Percentiles rank a stretch among this genome's conserved stretches.
phyloP scores from a whole-genome alignment of 441 rosid species.

The Gossypium gossypioides region DNA sequence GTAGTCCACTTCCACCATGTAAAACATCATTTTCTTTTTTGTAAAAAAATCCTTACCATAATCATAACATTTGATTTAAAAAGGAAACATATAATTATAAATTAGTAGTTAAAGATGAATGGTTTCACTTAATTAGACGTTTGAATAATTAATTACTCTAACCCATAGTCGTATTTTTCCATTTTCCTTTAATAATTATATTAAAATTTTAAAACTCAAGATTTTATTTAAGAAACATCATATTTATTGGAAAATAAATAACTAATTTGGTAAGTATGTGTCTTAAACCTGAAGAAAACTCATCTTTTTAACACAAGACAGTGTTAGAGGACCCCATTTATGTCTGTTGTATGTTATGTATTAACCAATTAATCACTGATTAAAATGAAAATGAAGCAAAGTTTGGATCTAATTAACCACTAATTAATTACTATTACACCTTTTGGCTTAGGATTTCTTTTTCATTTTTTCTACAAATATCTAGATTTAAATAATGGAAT shows the following conservation, averaged over 20 bases:
- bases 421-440: neutral
- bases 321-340: conserved; percentile 24
- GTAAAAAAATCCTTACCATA: no score
- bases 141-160: neutral
- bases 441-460: no score
- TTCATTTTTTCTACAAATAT: no score
- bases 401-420: neutral
- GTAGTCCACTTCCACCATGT: neutral
- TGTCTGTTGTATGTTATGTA: conserved; percentile 9
- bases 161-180: neutral
- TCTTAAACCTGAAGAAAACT: conserved; percentile 12
- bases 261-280: no score
- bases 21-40: neutral
- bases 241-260: no score
- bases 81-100: neutral
- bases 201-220: no score
- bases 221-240: no score
- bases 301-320: conserved; percentile 21
- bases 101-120: neutral
- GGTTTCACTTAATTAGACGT: neutral
- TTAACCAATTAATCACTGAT: conserved; percentile 3
- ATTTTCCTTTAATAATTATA: no score
- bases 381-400: conserved; percentile 8
- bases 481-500: no score
- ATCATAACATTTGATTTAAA: neutral